These are phyloP conservation scores for Dianthus caryophyllus DNA, from an alignment of 148 eudicot genomes.

Conservation along the genomic window DNA sequence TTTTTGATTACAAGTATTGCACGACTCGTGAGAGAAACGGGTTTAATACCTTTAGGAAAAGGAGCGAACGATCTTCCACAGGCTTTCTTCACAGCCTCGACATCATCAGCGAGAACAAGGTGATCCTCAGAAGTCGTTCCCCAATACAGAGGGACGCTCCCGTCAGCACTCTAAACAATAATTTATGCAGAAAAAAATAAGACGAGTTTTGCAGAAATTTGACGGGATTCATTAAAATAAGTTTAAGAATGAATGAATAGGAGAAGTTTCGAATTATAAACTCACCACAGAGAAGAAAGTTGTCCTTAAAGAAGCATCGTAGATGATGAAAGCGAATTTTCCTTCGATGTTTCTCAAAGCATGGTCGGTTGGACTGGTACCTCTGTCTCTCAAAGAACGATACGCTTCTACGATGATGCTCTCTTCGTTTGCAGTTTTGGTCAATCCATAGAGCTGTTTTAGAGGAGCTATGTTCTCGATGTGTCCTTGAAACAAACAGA, in stretches of 20 bases:
- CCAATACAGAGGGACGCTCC: slow-evolving; percentile 92
- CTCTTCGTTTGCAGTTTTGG: slow-evolving; percentile 82
- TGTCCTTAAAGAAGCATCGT: slow-evolving; percentile 49
- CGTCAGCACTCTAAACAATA: slow-evolving; percentile 67
- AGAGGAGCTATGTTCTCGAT: slow-evolving; percentile 76
- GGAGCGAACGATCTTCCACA: slow-evolving; percentile 41
- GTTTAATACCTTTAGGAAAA: slow-evolving; percentile 36
- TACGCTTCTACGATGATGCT: slow-evolving; percentile 89
- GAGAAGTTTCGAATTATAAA: background rate
- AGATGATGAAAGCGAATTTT: slow-evolving; percentile 78
- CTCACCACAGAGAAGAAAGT: slow-evolving; percentile 81
- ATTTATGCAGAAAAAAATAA: slow-evolving; percentile 1
- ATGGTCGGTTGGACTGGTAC: slow-evolving; percentile 80
- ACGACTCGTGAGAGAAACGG: too few species aligned
- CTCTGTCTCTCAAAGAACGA: slow-evolving; percentile 77
- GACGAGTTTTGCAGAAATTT: background rate
- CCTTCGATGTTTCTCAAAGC: slow-evolving; percentile 74
- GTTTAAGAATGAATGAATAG: background rate
- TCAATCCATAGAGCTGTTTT: slow-evolving; percentile 81
- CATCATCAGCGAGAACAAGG: slow-evolving; percentile 64
- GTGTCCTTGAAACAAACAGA: slow-evolving; percentile 95
- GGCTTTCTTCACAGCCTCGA: slow-evolving; percentile 49
- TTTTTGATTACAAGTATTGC: too few species aligned
- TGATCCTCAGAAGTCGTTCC: slow-evolving; percentile 82
- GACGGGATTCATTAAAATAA: background rate